These are phyloP conservation scores for Trichoderma gamsii DNA, from an alignment of 495 filamentous ascomycete species.

Conservation along the genomic window DNA sequence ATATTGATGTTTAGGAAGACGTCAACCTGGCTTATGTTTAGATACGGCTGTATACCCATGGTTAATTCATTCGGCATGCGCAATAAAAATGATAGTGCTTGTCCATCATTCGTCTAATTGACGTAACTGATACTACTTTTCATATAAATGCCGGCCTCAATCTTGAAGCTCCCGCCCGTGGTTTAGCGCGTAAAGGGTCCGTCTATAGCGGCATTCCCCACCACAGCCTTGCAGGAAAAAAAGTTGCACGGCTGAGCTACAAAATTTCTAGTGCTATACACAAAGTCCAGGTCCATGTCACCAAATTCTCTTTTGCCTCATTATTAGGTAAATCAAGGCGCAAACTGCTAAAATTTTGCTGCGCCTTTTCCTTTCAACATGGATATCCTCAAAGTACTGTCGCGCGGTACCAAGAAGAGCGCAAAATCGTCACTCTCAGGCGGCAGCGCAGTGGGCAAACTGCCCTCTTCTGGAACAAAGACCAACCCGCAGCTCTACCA, in stretches of 20 bases:
- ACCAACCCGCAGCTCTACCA: constrained; percentile 47
- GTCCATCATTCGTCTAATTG: too few relatives aligned
- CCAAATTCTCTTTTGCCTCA: not conserved
- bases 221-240: constrained; percentile 11
- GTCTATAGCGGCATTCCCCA: not conserved
- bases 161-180: not conserved
- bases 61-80: not conserved
- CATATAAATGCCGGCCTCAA: not conserved
- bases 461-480: constrained; percentile 46
- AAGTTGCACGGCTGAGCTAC: constrained; percentile 6
- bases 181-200: not conserved
- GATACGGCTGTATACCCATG: not conserved
- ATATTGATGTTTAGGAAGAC: not conserved
- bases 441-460: constrained; percentile 30
- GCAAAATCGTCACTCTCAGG: constrained; percentile 20
- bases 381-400: constrained; percentile 64
- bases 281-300: not conserved
- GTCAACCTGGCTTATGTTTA: not conserved
- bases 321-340: not conserved
- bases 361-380: constrained; percentile 29
- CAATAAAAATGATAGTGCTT: not conserved
- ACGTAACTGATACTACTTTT: too few relatives aligned
- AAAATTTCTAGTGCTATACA: constrained; percentile 8
- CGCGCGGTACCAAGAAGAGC: constrained; percentile 52
- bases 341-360: not conserved